Evolutionary conservation across 2,329 filamentous ascomycete genomes (phyloP).

Genomic region (Aspergillus brasiliensis): DNA sequence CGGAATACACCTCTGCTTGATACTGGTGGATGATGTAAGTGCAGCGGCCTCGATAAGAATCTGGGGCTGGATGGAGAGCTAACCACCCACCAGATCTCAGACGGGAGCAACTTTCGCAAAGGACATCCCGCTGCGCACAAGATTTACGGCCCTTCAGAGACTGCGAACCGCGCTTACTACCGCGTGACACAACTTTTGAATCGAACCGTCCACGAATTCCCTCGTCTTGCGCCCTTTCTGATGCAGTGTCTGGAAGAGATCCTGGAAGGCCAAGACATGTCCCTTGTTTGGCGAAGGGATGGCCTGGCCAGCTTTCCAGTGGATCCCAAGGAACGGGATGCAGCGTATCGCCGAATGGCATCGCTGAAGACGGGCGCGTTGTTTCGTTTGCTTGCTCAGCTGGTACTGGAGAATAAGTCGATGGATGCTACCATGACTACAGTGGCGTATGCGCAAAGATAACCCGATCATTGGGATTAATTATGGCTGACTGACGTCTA

Average conservation of each 20-base stretch:
- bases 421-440: conserved; percentile 19
- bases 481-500: neutral
- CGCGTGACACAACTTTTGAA: conserved; percentile 23
- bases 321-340: conserved; percentile 9
- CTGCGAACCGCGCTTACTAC: conserved; percentile 25
- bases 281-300: conserved; percentile 25
- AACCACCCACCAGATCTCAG: conserved; percentile 16
- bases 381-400: conserved; percentile 23
- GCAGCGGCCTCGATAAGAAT: neutral
- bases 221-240: conserved; percentile 18
- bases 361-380: conserved; percentile 23
- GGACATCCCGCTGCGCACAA: conserved; percentile 20
- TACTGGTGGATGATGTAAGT: conserved; percentile 26
- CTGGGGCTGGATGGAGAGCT: neutral
- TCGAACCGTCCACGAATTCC: conserved; percentile 15
- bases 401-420: conserved; percentile 19
- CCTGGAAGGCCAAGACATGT: conserved; percentile 24
- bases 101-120: conserved; percentile 24
- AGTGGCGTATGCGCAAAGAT: conserved; percentile 16
- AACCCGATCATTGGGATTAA: no score
- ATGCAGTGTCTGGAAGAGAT: conserved; percentile 25
- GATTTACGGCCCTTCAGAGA: conserved; percentile 24
- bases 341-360: conserved; percentile 19
- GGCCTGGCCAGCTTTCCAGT: conserved; percentile 17
- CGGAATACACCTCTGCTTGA: conserved; percentile 23